Evolutionary conservation across 2,329 filamentous ascomycete species (phyloP).

Genomic region (Diaporthe destruens): DNA sequence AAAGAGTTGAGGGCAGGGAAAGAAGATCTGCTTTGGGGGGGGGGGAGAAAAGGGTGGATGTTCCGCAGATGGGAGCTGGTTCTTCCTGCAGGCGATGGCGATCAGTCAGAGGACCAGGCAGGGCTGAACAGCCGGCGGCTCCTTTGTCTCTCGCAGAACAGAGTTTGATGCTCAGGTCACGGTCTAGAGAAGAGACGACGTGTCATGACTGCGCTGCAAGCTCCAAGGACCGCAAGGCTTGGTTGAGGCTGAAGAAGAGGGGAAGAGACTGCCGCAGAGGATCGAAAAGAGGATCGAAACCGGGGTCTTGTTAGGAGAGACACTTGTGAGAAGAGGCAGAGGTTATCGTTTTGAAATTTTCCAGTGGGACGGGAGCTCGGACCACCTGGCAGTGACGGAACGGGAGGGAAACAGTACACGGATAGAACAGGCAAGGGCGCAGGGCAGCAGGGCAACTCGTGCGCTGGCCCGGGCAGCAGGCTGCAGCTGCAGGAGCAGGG

Average conservation of each 20-base stretch:
- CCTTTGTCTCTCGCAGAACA: constrained; percentile 1
- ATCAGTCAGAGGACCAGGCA: constrained; percentile 2
- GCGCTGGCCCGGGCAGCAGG: not conserved
- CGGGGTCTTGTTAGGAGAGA: not conserved
- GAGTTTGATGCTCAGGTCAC: constrained; percentile 32
- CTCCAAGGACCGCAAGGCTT: constrained; percentile 10
- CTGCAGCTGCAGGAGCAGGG: too few species aligned
- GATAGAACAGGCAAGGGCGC: too few species aligned
- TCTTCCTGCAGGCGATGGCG: constrained; percentile 27
- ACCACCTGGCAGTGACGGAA: constrained; percentile 19
- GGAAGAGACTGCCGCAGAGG: not conserved
- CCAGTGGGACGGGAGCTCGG: constrained; percentile 17
- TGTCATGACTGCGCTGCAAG: constrained; percentile 13
- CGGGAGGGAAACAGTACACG: not conserved
- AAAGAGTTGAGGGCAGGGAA: constrained; percentile 14
- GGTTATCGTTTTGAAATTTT: constrained; percentile 20
- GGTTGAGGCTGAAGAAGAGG: constrained; percentile 26
- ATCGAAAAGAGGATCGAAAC: too few species aligned
- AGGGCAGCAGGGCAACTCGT: too few species aligned
- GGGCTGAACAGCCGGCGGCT: not conserved
- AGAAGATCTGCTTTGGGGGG: not conserved
- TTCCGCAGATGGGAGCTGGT: constrained; percentile 7
- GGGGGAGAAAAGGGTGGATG: not conserved
- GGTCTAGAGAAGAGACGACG: constrained; percentile 6
- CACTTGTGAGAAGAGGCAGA: not conserved